phyloP scores from a whole-genome alignment of 768 basidiomycete genomes.

The Tylopilus cervinicoccineus region DNA sequence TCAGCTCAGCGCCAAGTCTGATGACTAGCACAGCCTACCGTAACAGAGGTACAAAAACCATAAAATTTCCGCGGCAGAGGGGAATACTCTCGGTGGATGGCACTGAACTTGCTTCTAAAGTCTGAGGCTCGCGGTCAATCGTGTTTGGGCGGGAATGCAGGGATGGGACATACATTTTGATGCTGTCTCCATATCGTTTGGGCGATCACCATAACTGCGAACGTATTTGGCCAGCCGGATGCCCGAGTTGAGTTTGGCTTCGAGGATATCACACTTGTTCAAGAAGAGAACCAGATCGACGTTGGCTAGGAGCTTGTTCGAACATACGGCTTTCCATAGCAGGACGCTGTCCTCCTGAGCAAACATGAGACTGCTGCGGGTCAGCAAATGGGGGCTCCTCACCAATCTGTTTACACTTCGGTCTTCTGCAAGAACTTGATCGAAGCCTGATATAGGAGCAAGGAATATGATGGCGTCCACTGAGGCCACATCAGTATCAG shows the following conservation, averaged over 20 bases:
- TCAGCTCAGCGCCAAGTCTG: neutral
- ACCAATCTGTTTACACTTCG: slow-evolving; percentile 49
- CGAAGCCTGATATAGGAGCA: slow-evolving; percentile 56
- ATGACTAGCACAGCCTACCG: slow-evolving; percentile 35
- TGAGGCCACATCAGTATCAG: slow-evolving; percentile 1
- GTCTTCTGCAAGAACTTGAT: slow-evolving; percentile 51
- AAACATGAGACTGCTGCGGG: neutral
- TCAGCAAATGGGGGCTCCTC: slow-evolving; percentile 11
- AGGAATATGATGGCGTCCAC: slow-evolving; percentile 53
- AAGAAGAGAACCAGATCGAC: slow-evolving; percentile 78
- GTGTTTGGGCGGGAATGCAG: neutral
- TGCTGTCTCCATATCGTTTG: slow-evolving; percentile 66
- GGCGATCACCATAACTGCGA: slow-evolving; percentile 62
- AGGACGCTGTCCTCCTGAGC: slow-evolving; percentile 70
- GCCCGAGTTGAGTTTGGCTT: slow-evolving; percentile 60
- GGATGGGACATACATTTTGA: slow-evolving; percentile 51
- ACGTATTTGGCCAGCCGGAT: slow-evolving; percentile 64
- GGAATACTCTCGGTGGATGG: slow-evolving; percentile 74
- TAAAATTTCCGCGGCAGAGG: slow-evolving; percentile 74
- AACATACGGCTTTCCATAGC: slow-evolving; percentile 70
- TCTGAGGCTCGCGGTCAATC: slow-evolving; percentile 36
- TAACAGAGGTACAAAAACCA: slow-evolving; percentile 74
- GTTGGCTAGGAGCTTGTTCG: slow-evolving; percentile 63
- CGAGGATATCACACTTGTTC: slow-evolving; percentile 78
- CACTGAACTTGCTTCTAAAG: slow-evolving; percentile 66